Conservation (phyloP, 768 basidiomycete genomes). For the Serendipita indica region DNA sequence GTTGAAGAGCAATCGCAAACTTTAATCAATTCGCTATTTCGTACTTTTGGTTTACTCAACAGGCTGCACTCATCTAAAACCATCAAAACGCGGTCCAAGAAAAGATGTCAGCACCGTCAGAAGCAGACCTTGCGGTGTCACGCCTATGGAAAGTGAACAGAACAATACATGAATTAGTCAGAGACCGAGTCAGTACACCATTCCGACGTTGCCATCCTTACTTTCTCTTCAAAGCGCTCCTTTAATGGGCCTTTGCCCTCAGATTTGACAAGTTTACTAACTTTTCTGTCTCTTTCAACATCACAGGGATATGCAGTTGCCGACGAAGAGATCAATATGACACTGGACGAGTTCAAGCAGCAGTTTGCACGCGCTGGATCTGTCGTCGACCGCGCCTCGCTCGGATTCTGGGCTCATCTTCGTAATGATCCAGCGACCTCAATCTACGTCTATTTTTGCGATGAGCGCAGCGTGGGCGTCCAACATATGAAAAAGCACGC, state of each 20-base stretch:
- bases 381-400: conserved; percentile 54
- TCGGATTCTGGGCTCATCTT: conserved; percentile 83
- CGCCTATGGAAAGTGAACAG: conserved; percentile 91
- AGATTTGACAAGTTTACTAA: conserved; percentile 7
- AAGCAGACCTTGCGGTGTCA: conserved; percentile 28
- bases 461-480: conserved; percentile 87
- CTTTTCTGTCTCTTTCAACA: conserved; percentile 13
- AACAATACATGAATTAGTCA: conserved; percentile 91
- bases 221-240: conserved; percentile 11
- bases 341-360: conserved; percentile 59
- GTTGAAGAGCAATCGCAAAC: too few relatives aligned
- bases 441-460: conserved; percentile 92
- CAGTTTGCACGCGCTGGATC: conserved; percentile 41
- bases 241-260: background rate
- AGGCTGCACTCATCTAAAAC: too few relatives aligned
- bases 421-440: conserved; percentile 51
- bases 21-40: too few relatives aligned
- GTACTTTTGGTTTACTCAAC: too few relatives aligned
- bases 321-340: conserved; percentile 86
- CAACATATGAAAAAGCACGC: conserved; percentile 95
- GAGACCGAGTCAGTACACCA: conserved; percentile 59
- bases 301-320: conserved; percentile 80
- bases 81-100: too few relatives aligned
- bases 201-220: conserved; percentile 18
- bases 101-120: conserved; percentile 12